A percentile compares a stretch with the other conserved stretches of the same genome.
Conservation (phyloP, 441 rosid genomes). For the Populus tomentosa region DNA sequence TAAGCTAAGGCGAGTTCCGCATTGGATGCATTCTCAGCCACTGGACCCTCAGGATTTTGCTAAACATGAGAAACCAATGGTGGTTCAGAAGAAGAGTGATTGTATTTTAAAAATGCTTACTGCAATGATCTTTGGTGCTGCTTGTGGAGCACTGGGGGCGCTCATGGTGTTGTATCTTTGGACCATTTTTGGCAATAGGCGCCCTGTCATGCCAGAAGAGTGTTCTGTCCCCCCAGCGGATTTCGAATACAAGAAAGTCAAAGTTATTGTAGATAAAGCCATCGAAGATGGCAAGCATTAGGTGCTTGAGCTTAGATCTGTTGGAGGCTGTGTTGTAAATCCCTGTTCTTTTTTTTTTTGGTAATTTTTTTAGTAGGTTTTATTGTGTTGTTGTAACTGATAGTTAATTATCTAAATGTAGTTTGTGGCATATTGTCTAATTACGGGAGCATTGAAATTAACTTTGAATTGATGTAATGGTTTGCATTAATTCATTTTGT, state of each 20-base stretch:
- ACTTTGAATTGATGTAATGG: background rate
- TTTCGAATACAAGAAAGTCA: conserved; percentile 47
- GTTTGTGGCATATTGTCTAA: conserved; percentile 26
- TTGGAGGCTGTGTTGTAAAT: conserved; percentile 42
- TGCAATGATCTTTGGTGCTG: conserved; percentile 48
- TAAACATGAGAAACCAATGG: conserved; percentile 25
- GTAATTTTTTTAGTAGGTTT: conserved; percentile 29
- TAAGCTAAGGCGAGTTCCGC: conserved; percentile 37
- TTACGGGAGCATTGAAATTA: conserved; percentile 16
- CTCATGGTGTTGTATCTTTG: conserved; percentile 56
- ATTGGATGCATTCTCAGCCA: conserved; percentile 61
- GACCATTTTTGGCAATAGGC: conserved; percentile 52
- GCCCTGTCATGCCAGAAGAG: conserved; percentile 66
- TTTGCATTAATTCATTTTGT: background rate
- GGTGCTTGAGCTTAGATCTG: conserved; percentile 17
- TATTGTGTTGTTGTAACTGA: conserved; percentile 35
- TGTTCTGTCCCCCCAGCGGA: conserved; percentile 40
- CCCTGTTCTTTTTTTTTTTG: conserved; percentile 29
- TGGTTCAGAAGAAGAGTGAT: conserved; percentile 30
- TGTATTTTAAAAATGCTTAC: conserved; percentile 48
- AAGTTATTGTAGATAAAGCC: conserved; percentile 43
- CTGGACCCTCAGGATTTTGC: conserved; percentile 39
- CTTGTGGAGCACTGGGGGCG: conserved; percentile 62
- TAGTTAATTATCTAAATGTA: conserved; percentile 46
- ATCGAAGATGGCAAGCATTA: conserved; percentile 52